Conservation (phyloP, 306 rosid genomes). For the Chamaecrista fasciculata region DNA sequence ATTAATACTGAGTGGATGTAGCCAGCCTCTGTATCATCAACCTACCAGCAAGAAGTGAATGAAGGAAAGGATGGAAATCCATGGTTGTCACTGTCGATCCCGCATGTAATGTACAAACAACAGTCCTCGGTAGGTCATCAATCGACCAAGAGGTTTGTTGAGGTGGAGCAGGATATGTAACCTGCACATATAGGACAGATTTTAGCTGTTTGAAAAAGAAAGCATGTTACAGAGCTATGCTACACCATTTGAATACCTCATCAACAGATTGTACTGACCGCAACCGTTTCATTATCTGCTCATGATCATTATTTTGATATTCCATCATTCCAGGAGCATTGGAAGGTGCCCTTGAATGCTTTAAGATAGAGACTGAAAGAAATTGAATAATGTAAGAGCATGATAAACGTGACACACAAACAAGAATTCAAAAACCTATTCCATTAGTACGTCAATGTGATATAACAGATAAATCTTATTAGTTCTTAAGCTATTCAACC, state of each 20-base stretch:
- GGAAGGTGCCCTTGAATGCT: conserved; percentile 48
- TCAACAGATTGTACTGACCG: conserved; percentile 50
- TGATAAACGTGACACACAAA: conserved; percentile 1
- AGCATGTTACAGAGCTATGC: neutral
- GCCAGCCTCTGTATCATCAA: neutral
- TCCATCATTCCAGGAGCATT: conserved; percentile 54
- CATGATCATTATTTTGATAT: conserved; percentile 40
- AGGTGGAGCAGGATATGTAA: conserved; percentile 32
- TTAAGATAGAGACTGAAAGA: conserved; percentile 48
- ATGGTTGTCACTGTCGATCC: conserved; percentile 45
- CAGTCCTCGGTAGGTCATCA: conserved; percentile 47
- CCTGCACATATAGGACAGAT: conserved; percentile 36
- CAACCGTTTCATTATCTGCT: conserved; percentile 51
- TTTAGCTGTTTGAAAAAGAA: conserved; percentile 22
- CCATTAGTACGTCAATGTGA: neutral
- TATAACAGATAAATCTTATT: neutral
- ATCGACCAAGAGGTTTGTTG: conserved; percentile 36
- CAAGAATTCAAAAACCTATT: neutral
- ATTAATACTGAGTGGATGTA: neutral
- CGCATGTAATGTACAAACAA: conserved; percentile 44
- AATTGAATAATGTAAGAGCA: conserved; percentile 13
- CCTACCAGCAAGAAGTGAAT: conserved; percentile 57
- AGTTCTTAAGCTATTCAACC: conserved; percentile 12
- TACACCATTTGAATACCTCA: conserved; percentile 40
- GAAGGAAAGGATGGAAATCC: conserved; percentile 61